These are phyloP conservation scores for Nakaseomyces kungkrabaensis DNA, from an alignment of 1,139 yeast species.

Conservation along the genomic window DNA sequence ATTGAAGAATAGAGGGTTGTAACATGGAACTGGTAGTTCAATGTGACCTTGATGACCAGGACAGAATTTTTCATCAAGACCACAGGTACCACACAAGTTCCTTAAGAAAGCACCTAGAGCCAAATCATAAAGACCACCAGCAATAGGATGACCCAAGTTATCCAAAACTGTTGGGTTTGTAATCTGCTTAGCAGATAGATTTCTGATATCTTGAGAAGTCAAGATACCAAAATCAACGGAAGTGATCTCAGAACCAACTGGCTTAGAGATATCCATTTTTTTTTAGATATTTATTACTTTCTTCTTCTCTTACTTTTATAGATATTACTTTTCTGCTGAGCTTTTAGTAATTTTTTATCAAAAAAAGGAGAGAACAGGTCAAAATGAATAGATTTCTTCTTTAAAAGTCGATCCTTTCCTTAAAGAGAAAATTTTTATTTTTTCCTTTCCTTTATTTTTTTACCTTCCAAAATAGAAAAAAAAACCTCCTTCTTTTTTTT, in stretches of 20 bases:
- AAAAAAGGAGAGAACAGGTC: background rate
- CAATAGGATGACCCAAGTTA: constrained; percentile 89
- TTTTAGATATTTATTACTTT: background rate
- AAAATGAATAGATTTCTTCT: background rate
- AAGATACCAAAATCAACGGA: constrained; percentile 89
- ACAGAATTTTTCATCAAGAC: constrained; percentile 86
- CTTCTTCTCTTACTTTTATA: background rate
- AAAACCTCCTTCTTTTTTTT: background rate
- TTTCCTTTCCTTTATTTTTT: background rate
- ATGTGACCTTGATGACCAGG: constrained; percentile 99
- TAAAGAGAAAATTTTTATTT: background rate
- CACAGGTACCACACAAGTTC: constrained; percentile 91
- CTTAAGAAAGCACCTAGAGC: constrained; percentile 88
- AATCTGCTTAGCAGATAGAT: constrained; percentile 86
- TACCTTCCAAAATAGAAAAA: too few species aligned
- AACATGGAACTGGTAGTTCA: constrained; percentile 90
- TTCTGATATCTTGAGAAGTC: constrained; percentile 71
- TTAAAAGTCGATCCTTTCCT: background rate
- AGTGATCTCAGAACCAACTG: constrained; percentile 87
- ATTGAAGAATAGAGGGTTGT: constrained; percentile 87
- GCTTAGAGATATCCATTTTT: constrained; percentile 85
- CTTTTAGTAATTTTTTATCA: background rate
- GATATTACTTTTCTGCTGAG: too few species aligned
- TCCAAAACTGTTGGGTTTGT: constrained; percentile 93
- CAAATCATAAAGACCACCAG: constrained; percentile 88